Conservation (phyloP, 169 alveolate genomes). For the Plasmodium fragile region DNA sequence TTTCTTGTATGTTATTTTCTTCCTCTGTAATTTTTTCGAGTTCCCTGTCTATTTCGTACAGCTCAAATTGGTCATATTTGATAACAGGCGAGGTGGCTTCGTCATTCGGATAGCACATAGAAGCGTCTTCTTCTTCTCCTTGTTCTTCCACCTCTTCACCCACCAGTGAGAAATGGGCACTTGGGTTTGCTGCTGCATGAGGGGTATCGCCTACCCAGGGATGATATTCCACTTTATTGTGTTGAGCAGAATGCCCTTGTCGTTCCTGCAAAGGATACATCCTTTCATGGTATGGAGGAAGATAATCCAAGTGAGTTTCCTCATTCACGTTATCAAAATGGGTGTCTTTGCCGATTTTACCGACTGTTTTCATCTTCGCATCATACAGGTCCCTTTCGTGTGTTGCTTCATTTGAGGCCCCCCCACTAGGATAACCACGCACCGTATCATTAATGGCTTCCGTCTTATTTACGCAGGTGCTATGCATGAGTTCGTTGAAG, state of each 20-base stretch:
- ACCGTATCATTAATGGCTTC: background rate
- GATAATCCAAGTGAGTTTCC: background rate
- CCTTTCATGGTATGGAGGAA: background rate
- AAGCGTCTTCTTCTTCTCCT: background rate
- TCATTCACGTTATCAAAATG: background rate
- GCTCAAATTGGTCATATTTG: conserved; percentile 44
- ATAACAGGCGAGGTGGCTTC: conserved; percentile 13
- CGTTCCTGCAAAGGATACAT: background rate
- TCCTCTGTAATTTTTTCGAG: conserved; percentile 64
- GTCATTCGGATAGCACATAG: background rate
- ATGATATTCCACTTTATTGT: background rate
- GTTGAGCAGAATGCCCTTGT: background rate
- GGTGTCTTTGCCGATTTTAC: background rate
- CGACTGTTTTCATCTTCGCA: background rate
- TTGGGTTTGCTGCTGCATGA: background rate
- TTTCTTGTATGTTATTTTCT: conserved; percentile 63
- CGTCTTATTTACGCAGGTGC: background rate
- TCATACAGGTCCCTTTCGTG: background rate
- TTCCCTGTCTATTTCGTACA: conserved; percentile 58
- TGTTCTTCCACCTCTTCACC: too few species aligned
- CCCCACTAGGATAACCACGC: background rate
- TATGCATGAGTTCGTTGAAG: background rate
- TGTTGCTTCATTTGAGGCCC: background rate
- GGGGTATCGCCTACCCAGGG: background rate
- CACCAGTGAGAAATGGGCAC: background rate